phyloP scores from a whole-genome alignment of 495 filamentous ascomycete species.

The Aspergillus sclerotiicarbonarius region DNA sequence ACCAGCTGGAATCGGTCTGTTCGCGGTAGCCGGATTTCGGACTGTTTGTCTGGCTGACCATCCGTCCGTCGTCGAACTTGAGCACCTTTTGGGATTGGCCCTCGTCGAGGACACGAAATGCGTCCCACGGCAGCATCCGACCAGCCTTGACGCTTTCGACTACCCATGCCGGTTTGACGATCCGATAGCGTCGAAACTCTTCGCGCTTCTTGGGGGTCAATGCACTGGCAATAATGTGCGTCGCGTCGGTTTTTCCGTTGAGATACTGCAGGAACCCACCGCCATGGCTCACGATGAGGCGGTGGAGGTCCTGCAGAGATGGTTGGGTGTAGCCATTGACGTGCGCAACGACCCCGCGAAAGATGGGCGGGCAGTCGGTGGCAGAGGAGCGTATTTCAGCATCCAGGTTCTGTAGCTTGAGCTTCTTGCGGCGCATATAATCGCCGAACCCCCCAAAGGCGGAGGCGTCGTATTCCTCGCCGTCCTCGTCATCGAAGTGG shows the following conservation, averaged over 20 bases:
- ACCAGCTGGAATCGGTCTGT: slow-evolving; percentile 75
- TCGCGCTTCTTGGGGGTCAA: slow-evolving; percentile 88
- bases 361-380: slow-evolving; percentile 72
- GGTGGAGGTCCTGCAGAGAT: slow-evolving; percentile 80
- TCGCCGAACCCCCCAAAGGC: slow-evolving; percentile 85
- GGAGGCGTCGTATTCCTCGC: slow-evolving; percentile 87
- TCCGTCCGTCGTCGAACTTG: slow-evolving; percentile 67
- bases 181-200: slow-evolving; percentile 80
- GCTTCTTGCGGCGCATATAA: slow-evolving; percentile 91
- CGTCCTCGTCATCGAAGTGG: slow-evolving; percentile 65
- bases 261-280: slow-evolving; percentile 93
- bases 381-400: slow-evolving; percentile 69
- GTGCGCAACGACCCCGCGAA: slow-evolving; percentile 83
- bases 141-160: slow-evolving; percentile 83
- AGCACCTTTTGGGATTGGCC: slow-evolving; percentile 72
- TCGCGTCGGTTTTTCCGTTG: slow-evolving; percentile 89
- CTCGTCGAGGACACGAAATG: slow-evolving; percentile 79
- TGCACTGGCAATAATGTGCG: slow-evolving; percentile 89
- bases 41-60: slow-evolving; percentile 64
- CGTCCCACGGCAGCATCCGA: slow-evolving; percentile 77
- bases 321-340: slow-evolving; percentile 95
- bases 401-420: slow-evolving; percentile 93
- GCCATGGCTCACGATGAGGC: slow-evolving; percentile 82
- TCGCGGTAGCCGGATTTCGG: slow-evolving; percentile 62
- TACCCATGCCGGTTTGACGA: slow-evolving; percentile 96